phyloP scores from a whole-genome alignment of 805 yeast genomes.

The Candida berthetii region DNA sequence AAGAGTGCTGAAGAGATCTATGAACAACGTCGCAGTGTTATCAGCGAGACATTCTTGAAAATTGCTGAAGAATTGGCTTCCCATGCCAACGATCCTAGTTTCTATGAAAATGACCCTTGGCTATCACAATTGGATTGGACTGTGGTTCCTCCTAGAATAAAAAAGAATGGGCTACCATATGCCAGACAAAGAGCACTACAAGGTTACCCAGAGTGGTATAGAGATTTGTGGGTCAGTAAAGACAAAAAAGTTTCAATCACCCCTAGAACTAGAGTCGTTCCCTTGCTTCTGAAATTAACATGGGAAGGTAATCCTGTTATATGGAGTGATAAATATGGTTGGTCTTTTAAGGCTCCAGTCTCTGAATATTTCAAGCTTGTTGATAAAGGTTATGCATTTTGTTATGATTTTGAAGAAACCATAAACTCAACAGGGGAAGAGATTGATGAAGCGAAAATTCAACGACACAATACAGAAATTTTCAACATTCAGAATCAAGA shows the following conservation, averaged over 20 bases:
- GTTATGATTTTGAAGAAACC: constrained; percentile 7
- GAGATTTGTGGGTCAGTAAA: constrained; percentile 40
- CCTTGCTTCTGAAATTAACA: constrained; percentile 64
- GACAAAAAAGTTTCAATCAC: constrained; percentile 49
- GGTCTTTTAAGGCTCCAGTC: constrained; percentile 71
- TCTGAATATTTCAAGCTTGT: constrained; percentile 22
- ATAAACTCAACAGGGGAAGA: constrained; percentile 2
- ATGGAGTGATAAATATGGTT: constrained; percentile 78
- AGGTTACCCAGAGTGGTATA: constrained; percentile 94
- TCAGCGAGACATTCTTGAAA: constrained; percentile 49
- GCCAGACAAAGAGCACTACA: constrained; percentile 70
- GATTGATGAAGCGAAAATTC: not conserved
- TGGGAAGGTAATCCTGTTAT: constrained; percentile 84
- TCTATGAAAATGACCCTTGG: constrained; percentile 76
- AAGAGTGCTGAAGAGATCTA: constrained; percentile 54
- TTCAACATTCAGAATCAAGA: not conserved
- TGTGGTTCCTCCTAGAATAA: constrained; percentile 48
- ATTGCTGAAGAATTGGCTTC: constrained; percentile 57
- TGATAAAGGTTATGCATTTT: constrained; percentile 26
- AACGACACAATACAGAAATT: not conserved
- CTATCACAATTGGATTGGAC: constrained; percentile 87
- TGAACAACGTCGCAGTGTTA: constrained; percentile 47
- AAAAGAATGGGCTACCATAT: constrained; percentile 61
- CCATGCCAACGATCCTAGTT: constrained; percentile 34
- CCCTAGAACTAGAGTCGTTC: constrained; percentile 68